phyloP scores from a whole-genome alignment of 2,329 filamentous ascomycete genomes.

The Macrophomina pseudophaseolina region DNA sequence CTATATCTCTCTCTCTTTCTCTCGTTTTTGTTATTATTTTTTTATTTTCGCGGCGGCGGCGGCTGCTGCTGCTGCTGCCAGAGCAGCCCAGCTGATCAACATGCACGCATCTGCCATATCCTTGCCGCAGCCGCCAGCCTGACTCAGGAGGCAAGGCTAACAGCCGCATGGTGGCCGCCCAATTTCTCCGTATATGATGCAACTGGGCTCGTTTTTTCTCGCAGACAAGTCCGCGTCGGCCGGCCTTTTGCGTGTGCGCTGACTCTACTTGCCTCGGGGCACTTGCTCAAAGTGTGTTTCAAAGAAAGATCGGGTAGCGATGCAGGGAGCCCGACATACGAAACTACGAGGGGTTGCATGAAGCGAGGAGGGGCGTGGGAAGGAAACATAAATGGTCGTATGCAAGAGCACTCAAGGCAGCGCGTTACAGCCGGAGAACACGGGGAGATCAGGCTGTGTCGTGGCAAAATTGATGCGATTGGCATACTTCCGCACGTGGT shows the following conservation, averaged over 20 bases:
- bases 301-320: constrained; percentile 17
- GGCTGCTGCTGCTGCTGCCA: too few species aligned
- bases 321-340: constrained; percentile 13
- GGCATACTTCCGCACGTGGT: not conserved
- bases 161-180: not conserved
- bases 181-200: not conserved
- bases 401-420: not conserved
- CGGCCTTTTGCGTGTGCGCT: constrained; percentile 4
- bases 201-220: not conserved
- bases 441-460: not conserved
- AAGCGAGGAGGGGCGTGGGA: not conserved
- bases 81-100: constrained; percentile 3
- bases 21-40: too few species aligned
- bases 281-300: constrained; percentile 5
- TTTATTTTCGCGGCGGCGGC: too few species aligned
- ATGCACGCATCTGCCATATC: not conserved
- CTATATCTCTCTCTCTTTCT: too few species aligned
- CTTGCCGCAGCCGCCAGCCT: not conserved
- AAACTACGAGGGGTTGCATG: constrained; percentile 7
- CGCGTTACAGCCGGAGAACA: not conserved
- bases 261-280: not conserved
- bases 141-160: constrained; percentile 3
- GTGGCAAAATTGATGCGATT: not conserved
- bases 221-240: not conserved
- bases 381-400: not conserved